Conservation (phyloP, 495 filamentous ascomycete species). For the Chaetomidium leptoderma region DNA sequence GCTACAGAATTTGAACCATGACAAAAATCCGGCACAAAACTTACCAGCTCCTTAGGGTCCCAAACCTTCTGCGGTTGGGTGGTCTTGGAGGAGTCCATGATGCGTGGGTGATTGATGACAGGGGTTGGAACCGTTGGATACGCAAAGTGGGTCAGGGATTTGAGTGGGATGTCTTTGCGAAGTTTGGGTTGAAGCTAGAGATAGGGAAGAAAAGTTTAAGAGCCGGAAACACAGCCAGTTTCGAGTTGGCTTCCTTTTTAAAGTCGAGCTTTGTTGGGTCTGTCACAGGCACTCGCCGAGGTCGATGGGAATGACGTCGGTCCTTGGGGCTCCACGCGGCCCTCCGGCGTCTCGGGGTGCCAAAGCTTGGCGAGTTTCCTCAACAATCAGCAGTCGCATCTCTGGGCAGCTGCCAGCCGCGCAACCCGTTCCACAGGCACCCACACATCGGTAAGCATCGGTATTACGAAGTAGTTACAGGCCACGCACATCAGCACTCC, state of each 20-base stretch:
- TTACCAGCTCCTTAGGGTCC: slow-evolving; percentile 12
- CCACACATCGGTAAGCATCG: background rate
- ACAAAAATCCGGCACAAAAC: background rate
- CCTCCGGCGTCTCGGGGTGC: background rate
- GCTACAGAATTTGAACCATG: background rate
- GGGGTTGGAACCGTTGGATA: slow-evolving; percentile 3
- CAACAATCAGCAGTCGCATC: background rate
- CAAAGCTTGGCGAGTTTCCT: background rate
- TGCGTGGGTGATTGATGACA: background rate
- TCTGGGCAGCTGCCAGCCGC: background rate
- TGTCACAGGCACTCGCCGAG: background rate
- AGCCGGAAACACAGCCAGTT: background rate
- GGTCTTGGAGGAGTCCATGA: slow-evolving; percentile 24
- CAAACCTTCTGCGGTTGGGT: slow-evolving; percentile 18
- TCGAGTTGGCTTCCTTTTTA: background rate
- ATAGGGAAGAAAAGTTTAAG: background rate
- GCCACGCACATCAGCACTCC: background rate
- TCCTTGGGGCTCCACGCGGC: background rate
- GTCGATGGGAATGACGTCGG: slow-evolving; percentile 12
- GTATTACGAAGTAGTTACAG: no score
- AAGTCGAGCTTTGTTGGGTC: background rate
- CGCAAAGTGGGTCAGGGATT: slow-evolving; percentile 2
- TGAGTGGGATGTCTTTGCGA: background rate
- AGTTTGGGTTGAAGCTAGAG: background rate
- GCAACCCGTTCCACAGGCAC: background rate